Evolutionary conservation across 257 asterid species (phyloP), one percentile per base, ranked within the genome.

Genomic region (Nicotiana paniculata): DNA sequence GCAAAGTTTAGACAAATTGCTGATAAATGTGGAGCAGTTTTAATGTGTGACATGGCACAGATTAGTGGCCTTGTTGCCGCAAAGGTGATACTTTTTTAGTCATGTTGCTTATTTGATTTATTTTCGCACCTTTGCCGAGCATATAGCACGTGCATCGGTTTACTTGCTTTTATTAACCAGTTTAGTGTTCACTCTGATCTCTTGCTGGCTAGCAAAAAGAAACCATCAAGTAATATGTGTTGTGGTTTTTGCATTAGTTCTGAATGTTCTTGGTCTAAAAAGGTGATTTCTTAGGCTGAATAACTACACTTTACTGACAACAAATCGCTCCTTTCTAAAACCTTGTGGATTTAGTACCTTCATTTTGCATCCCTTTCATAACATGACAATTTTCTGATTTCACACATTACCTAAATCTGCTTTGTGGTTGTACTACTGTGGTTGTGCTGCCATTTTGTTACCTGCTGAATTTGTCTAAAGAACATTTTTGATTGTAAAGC

Each of bases 21-120:
- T 3, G 98, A 92, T 87, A 93, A 89, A 81, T 92, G 96, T 84
- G 98, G 98, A 81, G 97, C 96, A 4, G 90, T 90, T 48, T 88
- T 93, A 85, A 66, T 93, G 83, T 93, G 98, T 83, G 98, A 93
- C 83, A 93, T 93, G 97, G 98, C 98, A 84, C 97, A 92, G 83
- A 93, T 87, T 77, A 93, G 98, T 32, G 98, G 97, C 62, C 96
- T 93, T 82, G 83, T 93, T 87, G 95, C 98, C 79, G 97, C 98
- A 32, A 91, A 93, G 96, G 98, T 93, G 76, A 82, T 61, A 76
- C 9, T 61, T 30, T 53, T 83, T 17, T 53, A 10, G 17, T 53
- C 17, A 2, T 12, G 57, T 9, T 51, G 57, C 16, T 51, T 51
- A 51, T 51, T 51, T 51, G 48, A 51, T 51, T 51, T 51, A 51